Evolutionary conservation across 2,329 filamentous ascomycete genomes (phyloP), one percentile per base, ranked within the genome.

Genomic region (Westerdykella ornata): DNA sequence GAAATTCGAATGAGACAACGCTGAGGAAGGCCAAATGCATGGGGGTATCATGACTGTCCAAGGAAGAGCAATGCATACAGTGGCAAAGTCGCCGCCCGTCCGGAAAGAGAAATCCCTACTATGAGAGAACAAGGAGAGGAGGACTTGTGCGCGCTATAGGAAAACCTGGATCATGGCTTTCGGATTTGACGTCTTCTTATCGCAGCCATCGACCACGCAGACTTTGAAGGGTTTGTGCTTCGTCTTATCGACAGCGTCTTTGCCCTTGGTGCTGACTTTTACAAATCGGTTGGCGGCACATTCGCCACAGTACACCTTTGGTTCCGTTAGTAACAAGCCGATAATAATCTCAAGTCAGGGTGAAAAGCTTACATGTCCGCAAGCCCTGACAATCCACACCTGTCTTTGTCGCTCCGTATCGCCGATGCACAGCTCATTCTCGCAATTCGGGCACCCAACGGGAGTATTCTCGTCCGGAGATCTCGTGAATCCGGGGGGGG

Each of bases 331-430:
- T 22, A 36, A 19, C n/a, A 31, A 12, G 42, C 22, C 35, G 4
- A 26, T 20, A 8, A 12, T n/a, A 18, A 31, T 30, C 4, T 9
- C 13, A n/a, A 20, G 17, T 31, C 7, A 15, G 36, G 12, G 31
- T 33, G 17, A 26, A 7, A 32, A 20, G 72, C 78, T 65, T 76
- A 97, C 92, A 70, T 98, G 92, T 49, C 92, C 92, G 63, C 92
- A 98, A 38, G 76, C 76, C 66, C 89, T 95, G 28, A 92, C 75
- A 1, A 92, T 84, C 88, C 89, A 97, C 47, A 97, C 90, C 56
- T 95, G 85, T 59, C 86, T 82, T 66, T 94, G 88, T 26, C 71
- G 61, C 19, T 76, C 72, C 16, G 74, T 72, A 0, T 80, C 80
- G 12, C 88, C 85, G 38, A 83, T 80, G 5, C 87, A 84, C 13